phyloP scores from a whole-genome alignment of 352 stramenopile species.

The Pythium scleroteichum region DNA sequence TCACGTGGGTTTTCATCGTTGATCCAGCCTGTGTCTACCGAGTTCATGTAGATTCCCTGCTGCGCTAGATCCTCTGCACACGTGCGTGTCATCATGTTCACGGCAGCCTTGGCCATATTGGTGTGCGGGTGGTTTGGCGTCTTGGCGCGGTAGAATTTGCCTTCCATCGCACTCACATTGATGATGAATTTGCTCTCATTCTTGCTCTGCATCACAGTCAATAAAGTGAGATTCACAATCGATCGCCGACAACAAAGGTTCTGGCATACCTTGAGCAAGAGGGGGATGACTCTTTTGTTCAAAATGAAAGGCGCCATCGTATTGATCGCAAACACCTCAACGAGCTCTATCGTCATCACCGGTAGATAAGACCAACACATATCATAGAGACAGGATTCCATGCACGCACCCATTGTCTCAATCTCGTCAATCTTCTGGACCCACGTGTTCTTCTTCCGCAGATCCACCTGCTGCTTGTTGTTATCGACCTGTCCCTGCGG shows the following conservation, averaged over 20 bases:
- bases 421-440: slow-evolving; percentile 93
- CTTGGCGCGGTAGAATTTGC: slow-evolving; percentile 98
- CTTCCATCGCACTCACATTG: slow-evolving; percentile 98
- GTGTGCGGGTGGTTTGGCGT: slow-evolving; percentile 96
- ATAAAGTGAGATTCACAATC: not conserved
- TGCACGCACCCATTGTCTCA: slow-evolving; percentile 61
- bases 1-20: slow-evolving; percentile 95
- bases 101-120: slow-evolving; percentile 98
- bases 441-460: slow-evolving; percentile 94
- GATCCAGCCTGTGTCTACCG: slow-evolving; percentile 97
- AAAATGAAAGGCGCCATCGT: slow-evolving; percentile 96
- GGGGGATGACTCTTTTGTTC: slow-evolving; percentile 91
- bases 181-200: slow-evolving; percentile 65
- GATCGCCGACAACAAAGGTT: too few relatives aligned
- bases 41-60: slow-evolving; percentile 96
- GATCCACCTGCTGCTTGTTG: slow-evolving; percentile 95
- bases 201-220: slow-evolving; percentile 67
- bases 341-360: slow-evolving; percentile 86
- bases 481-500: slow-evolving; percentile 84
- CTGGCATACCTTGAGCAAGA: slow-evolving; percentile 81
- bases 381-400: slow-evolving; percentile 51
- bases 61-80: slow-evolving; percentile 93
- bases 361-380: slow-evolving; percentile 67
- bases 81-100: slow-evolving; percentile 98
- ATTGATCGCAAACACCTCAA: slow-evolving; percentile 95